Conservation (phyloP, 2,329 filamentous ascomycete genomes). For the Alternaria alternata region DNA sequence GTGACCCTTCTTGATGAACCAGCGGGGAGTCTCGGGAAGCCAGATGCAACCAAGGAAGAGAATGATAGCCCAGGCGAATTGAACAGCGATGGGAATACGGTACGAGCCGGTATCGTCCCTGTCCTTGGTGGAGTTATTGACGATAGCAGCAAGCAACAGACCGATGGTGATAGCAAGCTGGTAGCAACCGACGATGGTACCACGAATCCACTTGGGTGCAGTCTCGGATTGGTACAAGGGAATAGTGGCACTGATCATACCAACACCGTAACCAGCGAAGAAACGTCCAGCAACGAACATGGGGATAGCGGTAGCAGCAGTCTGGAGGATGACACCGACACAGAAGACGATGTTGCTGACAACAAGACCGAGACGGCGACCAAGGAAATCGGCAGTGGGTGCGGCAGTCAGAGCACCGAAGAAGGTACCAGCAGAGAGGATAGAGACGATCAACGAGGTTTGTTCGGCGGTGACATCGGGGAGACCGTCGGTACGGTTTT, state of each 20-base stretch:
- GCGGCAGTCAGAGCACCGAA: constrained; percentile 76
- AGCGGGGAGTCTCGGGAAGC: constrained; percentile 80
- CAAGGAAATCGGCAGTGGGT: constrained; percentile 70
- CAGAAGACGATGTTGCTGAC: constrained; percentile 48
- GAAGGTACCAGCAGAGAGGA: constrained; percentile 82
- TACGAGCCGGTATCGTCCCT: constrained; percentile 70
- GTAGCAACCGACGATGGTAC: constrained; percentile 73
- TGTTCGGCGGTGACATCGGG: constrained; percentile 55
- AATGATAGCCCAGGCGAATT: constrained; percentile 76
- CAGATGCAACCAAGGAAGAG: constrained; percentile 67
- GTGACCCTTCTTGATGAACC: constrained; percentile 68
- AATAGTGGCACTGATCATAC: constrained; percentile 56
- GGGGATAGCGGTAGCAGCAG: constrained; percentile 44
- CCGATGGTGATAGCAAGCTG: constrained; percentile 77
- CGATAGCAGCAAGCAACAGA: constrained; percentile 70
- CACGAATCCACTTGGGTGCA: constrained; percentile 76
- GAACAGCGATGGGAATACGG: constrained; percentile 77
- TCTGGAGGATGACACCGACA: constrained; percentile 53
- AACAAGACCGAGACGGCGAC: constrained; percentile 70
- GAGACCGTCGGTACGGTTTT: constrained; percentile 50
- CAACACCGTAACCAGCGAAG: constrained; percentile 53
- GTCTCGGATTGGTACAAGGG: constrained; percentile 78
- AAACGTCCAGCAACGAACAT: constrained; percentile 53
- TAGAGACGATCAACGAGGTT: constrained; percentile 78
- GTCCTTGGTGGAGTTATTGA: constrained; percentile 69